Base-by-base conservation (phyloP, 768 basidiomycete genomes). In the Russula olivacea region DNA sequence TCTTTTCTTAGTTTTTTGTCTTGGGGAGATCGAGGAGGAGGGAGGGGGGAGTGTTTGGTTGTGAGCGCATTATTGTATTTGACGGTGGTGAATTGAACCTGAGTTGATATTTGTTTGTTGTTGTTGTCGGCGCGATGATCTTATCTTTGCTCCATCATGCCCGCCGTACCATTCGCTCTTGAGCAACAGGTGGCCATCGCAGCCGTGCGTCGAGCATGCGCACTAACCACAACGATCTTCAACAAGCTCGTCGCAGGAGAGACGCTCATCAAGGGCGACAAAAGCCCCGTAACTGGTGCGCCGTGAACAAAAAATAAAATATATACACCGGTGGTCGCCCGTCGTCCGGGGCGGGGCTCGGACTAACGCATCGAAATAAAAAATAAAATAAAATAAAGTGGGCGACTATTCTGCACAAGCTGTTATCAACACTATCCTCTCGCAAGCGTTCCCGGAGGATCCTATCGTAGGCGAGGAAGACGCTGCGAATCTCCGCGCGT, bases 401-500 rank as follows among this genome's bases (percentile, higher is more conserved):
- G 97, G 89, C 41, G 97, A 98, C 75, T 94, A 88, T 73, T 83
- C 95, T 4, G 91, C 95, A 0, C 97, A 99, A 71, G 92, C 95
- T 0, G 84, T 98, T 47, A 86, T 99, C 69, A 89, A 88, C 63
- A 80, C 87, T 9, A 88, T 98, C 70, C 82, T 99, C 40, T 72
- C 74, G 17, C 76, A 77, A 14, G 84, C 87, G 0, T 98, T 97
- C 75, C 96, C 95, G 0, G 68, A 79, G 0, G 94, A 98, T 74
- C 83, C 83, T 10, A 91, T 98, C 71, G 87, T 98, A 43, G 97
- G 95, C 36, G 97, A 99, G 74, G 96, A 99, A 74, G 93, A 97
- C 72, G 87, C 96, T 0, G 78, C 83, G 0, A 91, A 93, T 58
- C 75, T 98, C 21, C 83, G 89, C 8, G 72, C 70, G 17, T n/a